A percentile compares a stretch with the other conserved stretches of the same genome.
Evolutionary conservation across 768 basidiomycete genomes (phyloP).

Genomic region (Tylopilus subfusipes): DNA sequence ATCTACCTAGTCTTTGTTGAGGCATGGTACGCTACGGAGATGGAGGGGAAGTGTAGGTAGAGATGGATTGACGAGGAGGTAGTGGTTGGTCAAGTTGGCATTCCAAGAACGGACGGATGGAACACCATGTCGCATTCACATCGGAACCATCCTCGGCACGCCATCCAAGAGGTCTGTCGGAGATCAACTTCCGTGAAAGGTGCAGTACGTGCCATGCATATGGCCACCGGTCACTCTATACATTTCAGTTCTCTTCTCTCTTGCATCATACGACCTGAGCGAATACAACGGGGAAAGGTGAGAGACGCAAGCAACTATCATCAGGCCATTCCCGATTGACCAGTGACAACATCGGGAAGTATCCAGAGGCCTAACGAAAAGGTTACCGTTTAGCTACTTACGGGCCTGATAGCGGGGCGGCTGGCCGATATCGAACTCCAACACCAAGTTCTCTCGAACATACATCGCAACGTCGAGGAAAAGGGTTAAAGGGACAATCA

Average conservation of each 20-base stretch:
- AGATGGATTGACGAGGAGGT: conserved; percentile 16
- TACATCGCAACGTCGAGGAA: conserved; percentile 7
- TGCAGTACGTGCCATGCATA: conserved; percentile 8
- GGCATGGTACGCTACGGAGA: conserved; percentile 39
- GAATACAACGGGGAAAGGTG: conserved; percentile 25
- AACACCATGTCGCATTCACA: conserved; percentile 21
- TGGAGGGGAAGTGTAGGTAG: conserved; percentile 9
- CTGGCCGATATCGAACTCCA: conserved; percentile 10
- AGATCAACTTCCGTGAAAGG: conserved; percentile 30
- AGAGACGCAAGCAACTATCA: conserved; percentile 15
- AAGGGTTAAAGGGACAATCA: conserved; percentile 12
- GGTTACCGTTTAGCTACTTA: conserved; percentile 20
- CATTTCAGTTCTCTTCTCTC: conserved; percentile 27
- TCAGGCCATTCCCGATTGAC: conserved; percentile 5
- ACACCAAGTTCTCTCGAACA: not conserved
- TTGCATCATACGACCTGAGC: conserved; percentile 21
- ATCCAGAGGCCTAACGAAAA: conserved; percentile 15
- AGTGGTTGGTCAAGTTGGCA: conserved; percentile 20
- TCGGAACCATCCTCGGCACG: conserved; percentile 13
- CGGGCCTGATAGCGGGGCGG: conserved; percentile 5
- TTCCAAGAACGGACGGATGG: conserved; percentile 11
- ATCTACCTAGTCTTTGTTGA: conserved; percentile 41
- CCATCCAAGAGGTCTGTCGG: conserved; percentile 10
- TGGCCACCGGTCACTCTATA: conserved; percentile 21
- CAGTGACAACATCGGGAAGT: conserved; percentile 7